These are phyloP conservation scores for Microbotryum lychnidis-dioicae DNA, from an alignment of 1,284 basidiomycete genomes.

Conservation along the genomic window DNA sequence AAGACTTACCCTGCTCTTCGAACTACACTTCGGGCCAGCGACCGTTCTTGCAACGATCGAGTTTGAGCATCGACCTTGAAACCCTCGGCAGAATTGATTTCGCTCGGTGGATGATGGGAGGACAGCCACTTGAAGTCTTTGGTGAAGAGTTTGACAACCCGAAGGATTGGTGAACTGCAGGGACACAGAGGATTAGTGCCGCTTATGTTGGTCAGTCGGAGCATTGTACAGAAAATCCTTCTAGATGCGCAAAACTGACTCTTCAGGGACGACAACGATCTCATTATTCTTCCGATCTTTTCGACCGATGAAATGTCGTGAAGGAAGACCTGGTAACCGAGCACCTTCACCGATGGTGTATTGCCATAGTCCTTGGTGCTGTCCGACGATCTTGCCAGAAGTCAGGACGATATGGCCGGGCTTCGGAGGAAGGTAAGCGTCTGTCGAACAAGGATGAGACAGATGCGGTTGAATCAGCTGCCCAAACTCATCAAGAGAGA, in stretches of 20 bases:
- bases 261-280: constrained; percentile 66
- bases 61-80: constrained; percentile 55
- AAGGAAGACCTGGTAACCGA: constrained; percentile 54
- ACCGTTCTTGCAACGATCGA: constrained; percentile 58
- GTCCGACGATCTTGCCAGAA: constrained; percentile 52
- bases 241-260: constrained; percentile 46
- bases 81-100: constrained; percentile 45
- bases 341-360: constrained; percentile 80
- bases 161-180: constrained; percentile 50
- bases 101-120: constrained; percentile 51
- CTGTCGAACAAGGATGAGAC: constrained; percentile 42
- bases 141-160: constrained; percentile 47
- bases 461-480: too few species aligned
- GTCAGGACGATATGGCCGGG: constrained; percentile 61
- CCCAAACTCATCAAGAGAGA: neutral
- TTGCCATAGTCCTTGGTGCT: constrained; percentile 73
- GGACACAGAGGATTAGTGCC: neutral
- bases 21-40: constrained; percentile 47
- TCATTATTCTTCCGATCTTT: constrained; percentile 59
- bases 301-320: constrained; percentile 63
- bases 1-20: constrained; percentile 38
- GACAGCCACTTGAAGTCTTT: constrained; percentile 67
- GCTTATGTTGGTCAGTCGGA: too few species aligned
- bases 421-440: constrained; percentile 63
- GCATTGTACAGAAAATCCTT: neutral